phyloP scores from a whole-genome alignment of 805 yeast genomes.

The Cyberlindnera galapagoensis region DNA sequence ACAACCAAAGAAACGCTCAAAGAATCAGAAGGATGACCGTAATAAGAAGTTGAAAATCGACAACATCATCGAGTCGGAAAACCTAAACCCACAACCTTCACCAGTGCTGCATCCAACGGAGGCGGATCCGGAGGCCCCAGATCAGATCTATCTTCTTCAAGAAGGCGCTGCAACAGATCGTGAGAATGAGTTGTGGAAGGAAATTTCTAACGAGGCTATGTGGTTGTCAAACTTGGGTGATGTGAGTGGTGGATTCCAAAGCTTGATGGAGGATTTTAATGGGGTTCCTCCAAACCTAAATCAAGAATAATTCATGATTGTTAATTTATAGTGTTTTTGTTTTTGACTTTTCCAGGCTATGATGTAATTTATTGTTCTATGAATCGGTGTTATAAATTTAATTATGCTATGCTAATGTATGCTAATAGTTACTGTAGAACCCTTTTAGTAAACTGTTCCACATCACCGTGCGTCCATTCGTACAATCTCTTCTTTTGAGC shows the following conservation, averaged over 20 bases:
- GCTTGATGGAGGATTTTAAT: conserved; percentile 19
- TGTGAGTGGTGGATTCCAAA: conserved; percentile 32
- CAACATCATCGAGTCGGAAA: conserved; percentile 9
- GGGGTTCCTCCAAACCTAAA: background rate
- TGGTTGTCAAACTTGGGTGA: conserved; percentile 49
- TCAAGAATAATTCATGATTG: background rate
- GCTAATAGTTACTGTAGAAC: conserved; percentile 15
- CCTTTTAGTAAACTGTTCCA: conserved; percentile 41
- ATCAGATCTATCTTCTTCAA: conserved; percentile 24
- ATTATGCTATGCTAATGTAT: conserved; percentile 1
- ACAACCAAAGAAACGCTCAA: conserved; percentile 1
- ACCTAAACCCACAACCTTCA: conserved; percentile 3
- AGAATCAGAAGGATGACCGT: conserved; percentile 14
- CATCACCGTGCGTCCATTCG: conserved; percentile 57
- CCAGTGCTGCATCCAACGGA: conserved; percentile 18
- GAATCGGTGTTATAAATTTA: too few species aligned
- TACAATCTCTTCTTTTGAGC: conserved; percentile 46
- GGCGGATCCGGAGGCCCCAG: conserved; percentile 19
- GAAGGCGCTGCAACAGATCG: conserved; percentile 27
- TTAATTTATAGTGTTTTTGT: background rate
- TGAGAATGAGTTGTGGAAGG: conserved; percentile 64
- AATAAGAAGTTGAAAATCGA: conserved; percentile 13
- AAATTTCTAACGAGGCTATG: conserved; percentile 67
- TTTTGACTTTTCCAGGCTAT: background rate
- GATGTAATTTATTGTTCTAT: conserved; percentile 1